These are phyloP conservation scores for Cutaneotrichosporon sp. DNA, from an alignment of 1,284 basidiomycete species.

Conservation along the genomic window DNA sequence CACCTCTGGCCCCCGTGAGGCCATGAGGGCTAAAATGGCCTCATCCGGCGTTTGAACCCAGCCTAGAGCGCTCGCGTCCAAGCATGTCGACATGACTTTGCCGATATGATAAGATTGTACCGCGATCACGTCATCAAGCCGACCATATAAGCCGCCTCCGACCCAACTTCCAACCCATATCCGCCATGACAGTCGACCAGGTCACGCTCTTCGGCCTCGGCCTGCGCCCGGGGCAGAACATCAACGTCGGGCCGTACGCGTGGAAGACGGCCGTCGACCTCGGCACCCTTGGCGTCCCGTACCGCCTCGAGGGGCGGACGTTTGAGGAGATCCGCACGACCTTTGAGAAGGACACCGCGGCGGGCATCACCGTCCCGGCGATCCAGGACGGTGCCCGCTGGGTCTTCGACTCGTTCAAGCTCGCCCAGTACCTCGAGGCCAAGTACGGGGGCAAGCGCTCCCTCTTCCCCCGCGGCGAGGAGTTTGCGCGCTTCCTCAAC, in stretches of 20 bases:
- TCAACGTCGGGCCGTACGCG: constrained; percentile 22
- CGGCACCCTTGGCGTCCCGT: constrained; percentile 26
- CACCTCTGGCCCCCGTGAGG: no score
- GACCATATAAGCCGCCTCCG: background rate
- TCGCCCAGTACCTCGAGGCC: constrained; percentile 35
- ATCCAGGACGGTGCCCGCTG: constrained; percentile 28
- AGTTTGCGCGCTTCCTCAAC: constrained; percentile 36
- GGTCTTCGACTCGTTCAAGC: constrained; percentile 37
- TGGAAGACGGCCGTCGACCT: constrained; percentile 24
- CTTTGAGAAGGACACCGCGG: constrained; percentile 31
- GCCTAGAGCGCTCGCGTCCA: no score
- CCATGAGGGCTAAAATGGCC: no score
- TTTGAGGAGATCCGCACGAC: constrained; percentile 35
- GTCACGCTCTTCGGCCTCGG: constrained; percentile 15
- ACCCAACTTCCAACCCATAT: no score
- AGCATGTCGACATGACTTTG: no score
- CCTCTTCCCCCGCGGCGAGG: constrained; percentile 24
- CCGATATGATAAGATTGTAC: no score
- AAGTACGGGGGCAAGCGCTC: constrained; percentile 26
- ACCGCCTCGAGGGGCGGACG: constrained; percentile 17
- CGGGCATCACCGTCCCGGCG: constrained; percentile 38
- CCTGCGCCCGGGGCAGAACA: constrained; percentile 18
- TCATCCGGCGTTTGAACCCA: no score
- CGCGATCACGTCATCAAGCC: background rate
- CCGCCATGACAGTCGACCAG: background rate